Percentiles rank a stretch among this genome's conserved stretches.
Conservation (phyloP, 2,329 filamentous ascomycete genomes). For the Trichoderma cornu-damae region DNA sequence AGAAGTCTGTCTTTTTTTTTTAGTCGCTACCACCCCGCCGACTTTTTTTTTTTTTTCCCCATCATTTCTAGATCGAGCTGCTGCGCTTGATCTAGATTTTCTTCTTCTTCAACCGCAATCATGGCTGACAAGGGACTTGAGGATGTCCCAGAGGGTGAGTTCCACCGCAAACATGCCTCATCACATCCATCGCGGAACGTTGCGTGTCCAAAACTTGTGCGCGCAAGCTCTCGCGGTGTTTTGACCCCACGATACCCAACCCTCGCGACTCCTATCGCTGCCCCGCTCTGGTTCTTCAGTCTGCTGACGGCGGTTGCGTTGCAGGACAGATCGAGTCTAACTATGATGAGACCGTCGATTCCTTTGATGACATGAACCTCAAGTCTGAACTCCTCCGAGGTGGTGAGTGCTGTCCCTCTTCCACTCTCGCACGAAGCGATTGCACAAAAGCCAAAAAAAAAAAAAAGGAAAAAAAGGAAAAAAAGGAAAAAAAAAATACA, state of each 20-base stretch:
- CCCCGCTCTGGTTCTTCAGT: background rate
- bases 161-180: constrained; percentile 13
- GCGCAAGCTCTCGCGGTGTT: constrained; percentile 9
- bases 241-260: constrained; percentile 19
- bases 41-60: constrained; percentile 31
- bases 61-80: constrained; percentile 64
- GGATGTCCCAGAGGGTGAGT: constrained; percentile 89
- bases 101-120: constrained; percentile 63
- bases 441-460: background rate
- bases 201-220: background rate
- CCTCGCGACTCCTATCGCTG: background rate
- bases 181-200: background rate
- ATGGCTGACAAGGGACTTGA: constrained; percentile 99
- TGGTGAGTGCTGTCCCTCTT: constrained; percentile 43
- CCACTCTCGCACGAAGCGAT: constrained; percentile 16
- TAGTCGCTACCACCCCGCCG: constrained; percentile 36
- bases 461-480: no score
- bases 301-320: constrained; percentile 26
- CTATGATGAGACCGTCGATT: constrained; percentile 99
- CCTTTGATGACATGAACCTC: constrained; percentile 96
- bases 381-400: constrained; percentile 97
- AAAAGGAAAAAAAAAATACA: no score
- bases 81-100: constrained; percentile 68
- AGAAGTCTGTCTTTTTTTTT: constrained; percentile 36
- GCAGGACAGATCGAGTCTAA: constrained; percentile 99